Percentiles rank a stretch among this genome's conserved stretches.
These are phyloP conservation scores for Penicillium paneum DNA, from an alignment of 2,329 filamentous ascomycete species.

Conservation along the genomic window DNA sequence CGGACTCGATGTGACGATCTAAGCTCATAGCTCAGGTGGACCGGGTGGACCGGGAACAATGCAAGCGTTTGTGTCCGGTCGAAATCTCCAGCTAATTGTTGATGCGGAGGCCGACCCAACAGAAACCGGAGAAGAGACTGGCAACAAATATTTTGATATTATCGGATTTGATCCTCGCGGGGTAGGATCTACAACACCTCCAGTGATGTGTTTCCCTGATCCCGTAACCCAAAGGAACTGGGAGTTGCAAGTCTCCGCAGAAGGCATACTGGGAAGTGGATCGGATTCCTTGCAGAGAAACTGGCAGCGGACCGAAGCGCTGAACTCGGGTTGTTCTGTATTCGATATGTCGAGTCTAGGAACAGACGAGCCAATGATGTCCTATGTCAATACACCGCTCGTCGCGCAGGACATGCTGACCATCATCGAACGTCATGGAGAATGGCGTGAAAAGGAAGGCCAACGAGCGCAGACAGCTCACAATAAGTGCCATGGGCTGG, in stretches of 20 bases:
- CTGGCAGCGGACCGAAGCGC: conserved; percentile 34
- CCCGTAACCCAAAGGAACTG: conserved; percentile 30
- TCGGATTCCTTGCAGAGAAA: conserved; percentile 28
- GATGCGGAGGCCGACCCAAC: conserved; percentile 32
- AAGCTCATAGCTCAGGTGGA: conserved; percentile 31
- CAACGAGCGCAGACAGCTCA: conserved; percentile 18
- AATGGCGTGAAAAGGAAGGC: conserved; percentile 39
- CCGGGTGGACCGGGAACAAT: conserved; percentile 46
- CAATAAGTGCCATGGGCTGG: conserved; percentile 16
- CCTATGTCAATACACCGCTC: conserved; percentile 35
- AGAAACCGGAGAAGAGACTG: not conserved
- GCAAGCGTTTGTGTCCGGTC: conserved; percentile 33
- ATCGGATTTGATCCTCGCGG: conserved; percentile 47
- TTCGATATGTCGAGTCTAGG: conserved; percentile 17
- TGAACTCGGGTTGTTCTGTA: conserved; percentile 32
- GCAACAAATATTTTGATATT: conserved; percentile 39
- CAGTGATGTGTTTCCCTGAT: conserved; percentile 42
- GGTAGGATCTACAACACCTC: conserved; percentile 42
- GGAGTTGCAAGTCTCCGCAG: conserved; percentile 34
- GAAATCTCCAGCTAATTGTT: conserved; percentile 37
- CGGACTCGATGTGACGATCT: not conserved
- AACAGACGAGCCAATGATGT: conserved; percentile 26
- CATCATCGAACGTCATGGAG: conserved; percentile 40
- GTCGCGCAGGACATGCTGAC: conserved; percentile 38
- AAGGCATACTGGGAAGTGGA: conserved; percentile 37